Evolutionary conservation across 2,329 filamentous ascomycete species (phyloP).

Genomic region (Sarocladiaceae sp.): DNA sequence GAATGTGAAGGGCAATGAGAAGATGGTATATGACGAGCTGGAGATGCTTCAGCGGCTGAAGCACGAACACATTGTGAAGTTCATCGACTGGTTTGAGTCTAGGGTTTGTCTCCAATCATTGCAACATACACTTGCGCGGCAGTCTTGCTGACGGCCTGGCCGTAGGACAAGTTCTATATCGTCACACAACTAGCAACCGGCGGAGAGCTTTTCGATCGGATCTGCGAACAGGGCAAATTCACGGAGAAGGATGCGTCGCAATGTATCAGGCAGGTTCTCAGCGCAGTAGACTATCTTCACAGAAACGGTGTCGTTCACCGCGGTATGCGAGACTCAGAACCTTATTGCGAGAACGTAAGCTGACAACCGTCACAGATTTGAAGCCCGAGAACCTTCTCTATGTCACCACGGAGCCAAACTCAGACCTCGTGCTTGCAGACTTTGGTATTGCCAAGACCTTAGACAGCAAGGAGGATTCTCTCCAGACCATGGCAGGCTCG

Average conservation of each 20-base stretch:
- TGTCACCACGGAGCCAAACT: conserved; percentile 70
- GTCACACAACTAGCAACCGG: conserved; percentile 94
- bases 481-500: conserved; percentile 97
- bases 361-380: conserved; percentile 59
- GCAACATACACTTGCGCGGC: too few relatives aligned
- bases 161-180: conserved; percentile 97
- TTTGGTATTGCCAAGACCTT: conserved; percentile 99
- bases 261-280: conserved; percentile 90
- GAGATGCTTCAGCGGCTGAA: conserved; percentile 86
- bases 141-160: neutral
- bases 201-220: conserved; percentile 95
- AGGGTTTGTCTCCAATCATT: conserved; percentile 55
- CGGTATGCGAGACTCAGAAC: conserved; percentile 48
- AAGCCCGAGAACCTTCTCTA: conserved; percentile 98
- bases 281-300: conserved; percentile 92
- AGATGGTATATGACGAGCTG: conserved; percentile 98
- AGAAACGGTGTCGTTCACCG: conserved; percentile 92
- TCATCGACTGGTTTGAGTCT: conserved; percentile 99
- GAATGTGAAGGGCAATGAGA: conserved; percentile 96
- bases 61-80: conserved; percentile 94
- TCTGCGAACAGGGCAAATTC: conserved; percentile 96
- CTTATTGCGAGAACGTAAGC: neutral
- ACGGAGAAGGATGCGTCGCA: conserved; percentile 97
- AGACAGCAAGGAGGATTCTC: conserved; percentile 81
- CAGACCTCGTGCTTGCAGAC: conserved; percentile 88